A percentile compares a stretch with the other conserved stretches of the same genome.
Evolutionary conservation across 805 yeast genomes (phyloP).

Genomic region (Candida oleophila): DNA sequence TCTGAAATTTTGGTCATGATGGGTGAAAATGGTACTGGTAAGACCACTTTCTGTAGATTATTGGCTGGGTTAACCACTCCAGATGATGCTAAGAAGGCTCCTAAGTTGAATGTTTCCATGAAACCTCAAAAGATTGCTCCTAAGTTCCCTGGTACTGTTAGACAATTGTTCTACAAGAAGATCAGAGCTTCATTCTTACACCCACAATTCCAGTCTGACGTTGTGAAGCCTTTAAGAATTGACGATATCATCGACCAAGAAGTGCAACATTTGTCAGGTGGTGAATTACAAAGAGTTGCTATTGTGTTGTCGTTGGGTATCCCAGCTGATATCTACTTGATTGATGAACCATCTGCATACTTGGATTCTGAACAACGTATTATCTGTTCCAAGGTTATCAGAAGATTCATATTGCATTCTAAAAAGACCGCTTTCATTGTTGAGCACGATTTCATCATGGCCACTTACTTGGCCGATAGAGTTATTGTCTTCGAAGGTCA

Average conservation of each 20-base stretch:
- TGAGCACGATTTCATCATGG: slow-evolving; percentile 99
- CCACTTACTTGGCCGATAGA: slow-evolving; percentile 97
- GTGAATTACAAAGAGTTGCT: slow-evolving; percentile 99
- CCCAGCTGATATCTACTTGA: slow-evolving; percentile 92
- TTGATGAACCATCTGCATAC: slow-evolving; percentile 99
- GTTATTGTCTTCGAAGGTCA: slow-evolving; percentile 97
- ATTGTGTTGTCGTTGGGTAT: slow-evolving; percentile 92
- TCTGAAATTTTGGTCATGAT: slow-evolving; percentile 97
- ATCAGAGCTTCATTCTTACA: slow-evolving; percentile 90
- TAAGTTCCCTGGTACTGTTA: slow-evolving; percentile 96
- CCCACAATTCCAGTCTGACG: slow-evolving; percentile 98
- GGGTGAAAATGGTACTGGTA: slow-evolving; percentile 99
- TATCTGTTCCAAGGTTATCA: slow-evolving; percentile 95
- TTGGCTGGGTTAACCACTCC: slow-evolving; percentile 92
- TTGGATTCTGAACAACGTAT: slow-evolving; percentile 99
- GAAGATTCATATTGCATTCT: slow-evolving; percentile 93
- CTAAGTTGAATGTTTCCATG: slow-evolving; percentile 91
- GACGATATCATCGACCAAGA: slow-evolving; percentile 96
- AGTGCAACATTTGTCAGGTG: slow-evolving; percentile 97
- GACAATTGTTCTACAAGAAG: slow-evolving; percentile 95
- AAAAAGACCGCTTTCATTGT: slow-evolving; percentile 99
- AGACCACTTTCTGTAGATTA: slow-evolving; percentile 94
- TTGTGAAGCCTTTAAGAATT: slow-evolving; percentile 88
- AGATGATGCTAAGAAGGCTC: slow-evolving; percentile 76
- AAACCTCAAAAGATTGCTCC: slow-evolving; percentile 99